Evolutionary conservation across 257 asterid genomes (phyloP).

Genomic region (Fraxinus excelsior): DNA sequence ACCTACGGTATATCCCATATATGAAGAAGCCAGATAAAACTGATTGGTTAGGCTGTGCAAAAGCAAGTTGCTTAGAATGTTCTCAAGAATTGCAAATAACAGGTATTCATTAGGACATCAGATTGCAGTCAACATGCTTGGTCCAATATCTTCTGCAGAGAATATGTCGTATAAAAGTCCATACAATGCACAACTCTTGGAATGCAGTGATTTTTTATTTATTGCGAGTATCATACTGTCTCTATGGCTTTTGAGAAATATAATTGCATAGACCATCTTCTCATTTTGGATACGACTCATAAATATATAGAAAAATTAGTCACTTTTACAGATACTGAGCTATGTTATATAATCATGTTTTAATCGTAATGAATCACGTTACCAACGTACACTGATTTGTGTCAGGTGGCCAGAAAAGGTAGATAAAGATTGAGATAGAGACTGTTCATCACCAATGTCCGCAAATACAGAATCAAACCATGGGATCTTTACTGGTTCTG

Average conservation of each 20-base stretch:
- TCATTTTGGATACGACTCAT: neutral
- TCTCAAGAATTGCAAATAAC: neutral
- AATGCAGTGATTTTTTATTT: neutral
- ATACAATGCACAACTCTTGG: neutral
- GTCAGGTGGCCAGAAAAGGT: conserved; percentile 98
- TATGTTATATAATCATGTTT: neutral
- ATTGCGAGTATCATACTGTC: neutral
- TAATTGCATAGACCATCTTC: neutral
- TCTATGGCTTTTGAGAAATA: neutral
- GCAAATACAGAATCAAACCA: conserved; percentile 98
- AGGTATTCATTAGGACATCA: neutral
- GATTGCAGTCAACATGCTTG: neutral
- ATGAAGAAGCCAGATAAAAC: neutral
- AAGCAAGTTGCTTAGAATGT: neutral
- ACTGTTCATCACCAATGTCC: conserved; percentile 98
- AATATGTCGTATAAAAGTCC: neutral
- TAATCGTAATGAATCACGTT: conserved; percentile 17
- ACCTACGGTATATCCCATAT: neutral
- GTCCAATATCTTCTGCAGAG: neutral
- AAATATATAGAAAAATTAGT: conserved; percentile 6
- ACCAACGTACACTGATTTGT: conserved; percentile 85
- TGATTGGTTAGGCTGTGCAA: neutral
- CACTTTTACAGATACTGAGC: neutral
- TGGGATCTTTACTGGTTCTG: conserved; percentile 89
- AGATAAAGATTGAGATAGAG: conserved; percentile 91